Percentiles rank a stretch among this genome's conserved stretches.
Conservation (phyloP, 305 asterid species). For the Euphrasia arctica region DNA sequence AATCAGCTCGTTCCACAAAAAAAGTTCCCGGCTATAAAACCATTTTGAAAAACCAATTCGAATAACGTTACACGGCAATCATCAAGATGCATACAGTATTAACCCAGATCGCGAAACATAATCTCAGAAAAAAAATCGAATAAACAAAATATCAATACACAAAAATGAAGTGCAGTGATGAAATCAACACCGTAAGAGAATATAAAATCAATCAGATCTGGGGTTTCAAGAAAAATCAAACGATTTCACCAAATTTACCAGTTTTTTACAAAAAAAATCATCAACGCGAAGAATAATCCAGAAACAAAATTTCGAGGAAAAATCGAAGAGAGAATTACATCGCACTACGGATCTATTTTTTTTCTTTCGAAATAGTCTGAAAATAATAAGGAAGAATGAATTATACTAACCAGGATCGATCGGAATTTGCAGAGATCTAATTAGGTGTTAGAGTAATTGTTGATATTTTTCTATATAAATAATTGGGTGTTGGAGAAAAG, state of each 20-base stretch:
- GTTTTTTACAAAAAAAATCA: background rate
- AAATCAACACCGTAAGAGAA: background rate
- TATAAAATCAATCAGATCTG: constrained; percentile 17
- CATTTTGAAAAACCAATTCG: background rate
- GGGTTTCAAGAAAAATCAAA: constrained; percentile 10
- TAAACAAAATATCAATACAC: constrained; percentile 9
- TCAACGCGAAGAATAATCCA: constrained; percentile 5
- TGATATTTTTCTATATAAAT: background rate
- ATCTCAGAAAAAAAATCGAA: constrained; percentile 6
- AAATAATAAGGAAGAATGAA: background rate
- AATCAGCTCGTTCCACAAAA: no score
- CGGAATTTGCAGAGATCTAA: constrained; percentile 20
- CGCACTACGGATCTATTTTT: constrained; percentile 17
- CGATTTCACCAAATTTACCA: background rate
- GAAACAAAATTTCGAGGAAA: no score
- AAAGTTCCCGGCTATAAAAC: no score
- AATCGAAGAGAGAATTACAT: background rate
- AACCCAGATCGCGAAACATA: background rate
- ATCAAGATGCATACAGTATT: constrained; percentile 3
- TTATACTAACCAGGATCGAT: constrained; percentile 20
- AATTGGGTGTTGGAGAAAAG: constrained; percentile 12
- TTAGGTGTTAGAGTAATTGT: background rate
- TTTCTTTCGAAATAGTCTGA: background rate
- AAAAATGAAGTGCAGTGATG: background rate
- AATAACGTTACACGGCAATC: background rate